Base-by-base conservation (phyloP, 805 yeast genomes). In the Wickerhamomyces chambardii region DNA sequence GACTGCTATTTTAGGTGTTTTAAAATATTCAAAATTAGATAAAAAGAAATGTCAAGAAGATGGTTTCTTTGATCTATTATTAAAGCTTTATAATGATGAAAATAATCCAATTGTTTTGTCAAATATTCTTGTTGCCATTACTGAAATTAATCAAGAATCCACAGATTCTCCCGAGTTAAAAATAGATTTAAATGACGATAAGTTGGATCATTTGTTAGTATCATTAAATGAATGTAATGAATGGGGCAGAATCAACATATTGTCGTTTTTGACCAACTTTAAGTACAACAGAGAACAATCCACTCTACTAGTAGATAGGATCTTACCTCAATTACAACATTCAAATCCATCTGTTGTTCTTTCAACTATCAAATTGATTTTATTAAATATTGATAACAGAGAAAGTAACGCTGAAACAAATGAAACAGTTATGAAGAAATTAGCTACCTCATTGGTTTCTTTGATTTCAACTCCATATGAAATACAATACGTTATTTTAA, bases 91-190 rank as follows among this genome's bases (percentile, higher is more conserved):
- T 17, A 78, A 77, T 38, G 99, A 92, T 57, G 27, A 24, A 14
- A 63, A 89, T 3, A 92, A 94, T 56, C 97, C 97, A 33, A 87
- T 89, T 92, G 98, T 90, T 18, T 92, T 92, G 26, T 96, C 97
- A 22, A 92, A 92, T 56, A 86, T 97, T 1, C 78, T 90, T 30
- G 78, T 81, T 26, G 82, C 97, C 0, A 66, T 92, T 34, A 75
- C 80, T 28, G 97, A 90, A 59, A 86, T 92, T 44, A 75, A 75
- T 50, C 82, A 76, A 39, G 82, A 78, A 43, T 73, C 73, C 7
- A 66, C 64, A 61, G 22, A 19, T 8, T 45, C 63, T 4, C 53
- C 56, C 6, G 51, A 58, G 5, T 51, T 73, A 26, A 63, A 59
- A 34, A 24, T 24, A 11, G 38, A 43, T 17, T 41, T 56, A 34